phyloP scores from a whole-genome alignment of 225 moss, liverwort and hornwort genomes.

The Thuidium tamariscinum region DNA sequence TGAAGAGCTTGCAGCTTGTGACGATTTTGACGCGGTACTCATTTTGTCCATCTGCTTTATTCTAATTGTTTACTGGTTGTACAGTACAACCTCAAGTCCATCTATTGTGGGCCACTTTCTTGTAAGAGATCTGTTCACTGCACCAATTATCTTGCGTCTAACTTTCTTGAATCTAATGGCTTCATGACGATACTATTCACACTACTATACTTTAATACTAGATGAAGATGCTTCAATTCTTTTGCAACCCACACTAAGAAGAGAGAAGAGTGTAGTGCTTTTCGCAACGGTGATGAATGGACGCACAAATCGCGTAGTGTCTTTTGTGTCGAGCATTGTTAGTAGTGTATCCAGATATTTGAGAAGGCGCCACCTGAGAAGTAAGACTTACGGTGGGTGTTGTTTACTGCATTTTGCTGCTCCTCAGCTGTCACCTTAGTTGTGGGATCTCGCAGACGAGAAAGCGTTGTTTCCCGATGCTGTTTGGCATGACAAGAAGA shows the following conservation, averaged over 20 bases:
- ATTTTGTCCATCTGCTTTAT: background rate
- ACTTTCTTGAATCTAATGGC: background rate
- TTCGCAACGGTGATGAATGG: background rate
- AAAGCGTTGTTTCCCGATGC: background rate
- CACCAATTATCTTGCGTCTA: background rate
- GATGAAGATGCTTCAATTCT: background rate
- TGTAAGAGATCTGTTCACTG: background rate
- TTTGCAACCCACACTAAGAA: background rate
- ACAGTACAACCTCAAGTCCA: background rate
- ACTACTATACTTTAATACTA: background rate
- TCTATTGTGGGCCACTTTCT: background rate
- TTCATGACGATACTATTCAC: background rate
- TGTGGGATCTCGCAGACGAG: background rate
- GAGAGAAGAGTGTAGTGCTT: background rate
- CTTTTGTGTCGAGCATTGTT: background rate
- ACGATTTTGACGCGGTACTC: constrained; percentile 82
- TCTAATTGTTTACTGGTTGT: background rate
- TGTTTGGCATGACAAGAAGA: background rate
- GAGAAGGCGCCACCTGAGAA: background rate
- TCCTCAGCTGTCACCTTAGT: background rate
- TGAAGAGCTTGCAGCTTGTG: constrained; percentile 84
- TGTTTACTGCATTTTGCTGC: background rate
- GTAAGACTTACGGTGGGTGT: background rate
- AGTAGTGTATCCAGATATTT: background rate
- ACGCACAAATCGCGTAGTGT: background rate